A percentile compares a stretch with the other conserved stretches of the same genome.
Evolutionary conservation across 2,329 filamentous ascomycete genomes (phyloP).

Genomic region (Penicillium concentricum): DNA sequence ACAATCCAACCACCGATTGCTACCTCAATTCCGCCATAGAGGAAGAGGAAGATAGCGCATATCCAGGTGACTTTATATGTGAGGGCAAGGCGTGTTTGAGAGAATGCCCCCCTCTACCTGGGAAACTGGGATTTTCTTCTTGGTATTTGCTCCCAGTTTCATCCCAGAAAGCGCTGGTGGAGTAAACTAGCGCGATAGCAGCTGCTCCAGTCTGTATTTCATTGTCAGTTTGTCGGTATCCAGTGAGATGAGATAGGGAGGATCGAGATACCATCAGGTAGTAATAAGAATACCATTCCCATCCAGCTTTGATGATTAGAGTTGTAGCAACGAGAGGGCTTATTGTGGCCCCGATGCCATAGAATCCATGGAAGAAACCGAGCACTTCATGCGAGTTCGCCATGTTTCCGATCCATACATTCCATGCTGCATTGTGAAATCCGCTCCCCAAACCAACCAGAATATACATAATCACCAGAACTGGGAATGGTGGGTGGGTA

Average conservation of each 20-base stretch:
- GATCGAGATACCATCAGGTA: constrained; percentile 14
- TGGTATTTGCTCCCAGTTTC: constrained; percentile 16
- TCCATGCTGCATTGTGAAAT: constrained; percentile 53
- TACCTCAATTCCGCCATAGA: constrained; percentile 20
- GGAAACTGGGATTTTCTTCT: constrained; percentile 22
- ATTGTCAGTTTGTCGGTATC: neutral
- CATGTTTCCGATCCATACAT: constrained; percentile 68
- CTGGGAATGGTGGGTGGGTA: constrained; percentile 36
- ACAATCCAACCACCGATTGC: constrained; percentile 64
- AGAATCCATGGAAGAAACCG: constrained; percentile 70
- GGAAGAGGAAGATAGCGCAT: constrained; percentile 66
- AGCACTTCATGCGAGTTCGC: constrained; percentile 69
- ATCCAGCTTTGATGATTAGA: constrained; percentile 60
- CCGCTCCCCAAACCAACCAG: constrained; percentile 40
- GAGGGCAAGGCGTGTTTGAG: constrained; percentile 43
- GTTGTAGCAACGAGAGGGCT: constrained; percentile 64
- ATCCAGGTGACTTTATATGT: constrained; percentile 64
- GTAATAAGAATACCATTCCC: constrained; percentile 20
- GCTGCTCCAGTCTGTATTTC: constrained; percentile 17
- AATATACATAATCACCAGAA: constrained; percentile 35
- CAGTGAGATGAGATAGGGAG: neutral
- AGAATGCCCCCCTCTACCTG: constrained; percentile 9
- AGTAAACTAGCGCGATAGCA: constrained; percentile 13
- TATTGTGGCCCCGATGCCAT: constrained; percentile 58
- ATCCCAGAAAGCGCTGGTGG: constrained; percentile 19